Percentiles rank a stretch among this genome's conserved stretches.
Evolutionary conservation across 805 yeast genomes (phyloP).

Genomic region (Candida nemodendra): DNA sequence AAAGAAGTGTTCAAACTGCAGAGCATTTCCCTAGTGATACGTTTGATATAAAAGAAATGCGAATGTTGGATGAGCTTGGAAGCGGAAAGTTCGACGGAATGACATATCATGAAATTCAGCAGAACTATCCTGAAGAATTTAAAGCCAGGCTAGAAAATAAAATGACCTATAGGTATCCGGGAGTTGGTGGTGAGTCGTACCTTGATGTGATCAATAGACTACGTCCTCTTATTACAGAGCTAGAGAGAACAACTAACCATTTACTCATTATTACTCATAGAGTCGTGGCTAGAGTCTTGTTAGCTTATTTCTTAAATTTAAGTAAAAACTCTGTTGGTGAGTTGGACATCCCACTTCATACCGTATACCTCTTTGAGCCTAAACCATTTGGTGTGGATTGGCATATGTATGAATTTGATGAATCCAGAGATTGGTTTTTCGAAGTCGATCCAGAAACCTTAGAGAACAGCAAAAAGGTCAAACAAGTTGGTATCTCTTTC

Average conservation of each 20-base stretch:
- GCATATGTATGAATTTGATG: constrained; percentile 85
- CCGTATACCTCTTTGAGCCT: constrained; percentile 85
- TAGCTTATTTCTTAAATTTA: constrained; percentile 87
- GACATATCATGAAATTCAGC: constrained; percentile 85
- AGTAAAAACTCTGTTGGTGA: constrained; percentile 80
- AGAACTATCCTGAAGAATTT: constrained; percentile 72
- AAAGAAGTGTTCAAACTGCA: constrained; percentile 77
- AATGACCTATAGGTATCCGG: constrained; percentile 88
- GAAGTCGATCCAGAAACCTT: constrained; percentile 48
- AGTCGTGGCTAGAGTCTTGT: constrained; percentile 81
- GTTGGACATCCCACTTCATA: constrained; percentile 89
- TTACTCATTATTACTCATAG: constrained; percentile 82
- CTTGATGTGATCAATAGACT: constrained; percentile 89
- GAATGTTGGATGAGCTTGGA: constrained; percentile 91
- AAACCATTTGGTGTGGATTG: constrained; percentile 96
- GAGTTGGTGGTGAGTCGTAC: constrained; percentile 95
- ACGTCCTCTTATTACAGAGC: constrained; percentile 86
- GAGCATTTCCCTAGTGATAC: constrained; percentile 68
- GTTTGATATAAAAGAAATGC: constrained; percentile 80
- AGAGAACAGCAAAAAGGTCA: constrained; percentile 57
- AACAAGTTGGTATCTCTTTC: constrained; percentile 68
- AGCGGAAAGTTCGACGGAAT: constrained; percentile 92
- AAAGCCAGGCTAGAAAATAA: constrained; percentile 73
- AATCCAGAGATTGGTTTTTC: constrained; percentile 70
- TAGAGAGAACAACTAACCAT: constrained; percentile 89